Evolutionary conservation across 1,284 basidiomycete genomes (phyloP).

Genomic region (Singerocomus rubriflavus): DNA sequence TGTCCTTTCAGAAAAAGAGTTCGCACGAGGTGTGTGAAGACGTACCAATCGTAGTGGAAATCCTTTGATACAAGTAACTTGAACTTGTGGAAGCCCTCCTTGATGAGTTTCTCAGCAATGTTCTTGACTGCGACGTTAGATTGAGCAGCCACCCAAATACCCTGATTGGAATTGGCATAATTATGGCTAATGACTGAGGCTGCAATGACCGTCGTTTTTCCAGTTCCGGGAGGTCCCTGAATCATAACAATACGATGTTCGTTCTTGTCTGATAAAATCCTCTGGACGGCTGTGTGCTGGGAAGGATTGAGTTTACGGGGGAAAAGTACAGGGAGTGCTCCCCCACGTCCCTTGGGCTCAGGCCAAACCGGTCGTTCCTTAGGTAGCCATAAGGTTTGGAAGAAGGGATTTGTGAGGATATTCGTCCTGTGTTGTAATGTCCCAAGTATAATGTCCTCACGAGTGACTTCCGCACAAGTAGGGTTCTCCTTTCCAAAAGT

Average conservation of each 20-base stretch:
- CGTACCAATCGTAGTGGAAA: constrained; percentile 56
- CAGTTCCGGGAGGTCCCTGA: constrained; percentile 55
- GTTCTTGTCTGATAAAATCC: constrained; percentile 36
- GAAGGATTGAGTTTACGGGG: constrained; percentile 36
- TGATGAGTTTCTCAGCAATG: constrained; percentile 46
- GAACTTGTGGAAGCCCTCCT: constrained; percentile 36
- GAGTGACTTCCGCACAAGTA: constrained; percentile 41
- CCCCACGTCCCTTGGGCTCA: neutral
- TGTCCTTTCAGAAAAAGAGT: constrained; percentile 6
- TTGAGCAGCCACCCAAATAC: constrained; percentile 70
- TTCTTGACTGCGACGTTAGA: constrained; percentile 60
- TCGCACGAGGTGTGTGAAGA: constrained; percentile 2
- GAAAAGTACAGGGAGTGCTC: constrained; percentile 5
- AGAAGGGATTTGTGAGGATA: constrained; percentile 43
- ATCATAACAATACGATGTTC: constrained; percentile 47
- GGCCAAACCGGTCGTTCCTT: constrained; percentile 14
- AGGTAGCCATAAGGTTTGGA: constrained; percentile 43
- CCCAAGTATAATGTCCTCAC: constrained; percentile 35
- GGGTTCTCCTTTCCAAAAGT: constrained; percentile 45
- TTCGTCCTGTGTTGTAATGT: constrained; percentile 34
- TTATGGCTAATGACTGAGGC: constrained; percentile 48
- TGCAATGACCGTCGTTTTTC: constrained; percentile 36
- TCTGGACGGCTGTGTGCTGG: constrained; percentile 37
- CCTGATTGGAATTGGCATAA: constrained; percentile 15
- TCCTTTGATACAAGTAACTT: constrained; percentile 44